A percentile compares a stretch with the other conserved stretches of the same genome.
Conservation (phyloP, 129 eudicot species). For the Silybum marianum region DNA sequence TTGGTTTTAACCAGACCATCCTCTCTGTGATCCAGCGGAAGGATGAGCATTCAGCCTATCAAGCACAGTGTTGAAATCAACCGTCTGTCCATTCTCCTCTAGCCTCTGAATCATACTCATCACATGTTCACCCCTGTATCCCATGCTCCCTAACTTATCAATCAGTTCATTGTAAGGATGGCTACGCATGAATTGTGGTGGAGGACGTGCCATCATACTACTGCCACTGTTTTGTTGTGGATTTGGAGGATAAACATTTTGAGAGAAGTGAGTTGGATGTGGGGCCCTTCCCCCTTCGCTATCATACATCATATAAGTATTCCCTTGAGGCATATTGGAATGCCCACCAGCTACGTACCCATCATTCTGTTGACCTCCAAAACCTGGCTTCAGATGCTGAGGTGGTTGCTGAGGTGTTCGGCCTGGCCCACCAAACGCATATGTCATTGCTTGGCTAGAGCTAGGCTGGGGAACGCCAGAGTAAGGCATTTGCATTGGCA, state of each 20-base stretch:
- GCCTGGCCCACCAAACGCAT: constrained; percentile 57
- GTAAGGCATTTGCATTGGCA: constrained; percentile 57
- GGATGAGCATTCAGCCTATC: constrained; percentile 75
- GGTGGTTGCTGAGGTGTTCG: constrained; percentile 61
- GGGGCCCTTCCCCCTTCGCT: constrained; percentile 61
- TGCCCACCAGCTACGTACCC: constrained; percentile 54
- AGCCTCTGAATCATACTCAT: constrained; percentile 78
- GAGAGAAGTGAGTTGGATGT: constrained; percentile 54
- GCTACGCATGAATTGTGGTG: constrained; percentile 62
- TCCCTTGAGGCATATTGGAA: constrained; percentile 45
- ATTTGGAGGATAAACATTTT: constrained; percentile 44
- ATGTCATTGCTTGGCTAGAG: constrained; percentile 46
- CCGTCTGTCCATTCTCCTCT: constrained; percentile 80
- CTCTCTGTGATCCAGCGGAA: constrained; percentile 64
- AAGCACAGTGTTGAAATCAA: constrained; percentile 81
- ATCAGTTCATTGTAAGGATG: constrained; percentile 78
- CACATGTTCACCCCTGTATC: constrained; percentile 80
- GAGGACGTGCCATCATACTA: constrained; percentile 41
- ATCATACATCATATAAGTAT: constrained; percentile 57
- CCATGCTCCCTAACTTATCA: constrained; percentile 84
- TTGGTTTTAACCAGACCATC: constrained; percentile 58
- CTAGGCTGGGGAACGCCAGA: constrained; percentile 49
- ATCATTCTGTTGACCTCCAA: constrained; percentile 55
- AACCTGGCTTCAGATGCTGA: constrained; percentile 67
- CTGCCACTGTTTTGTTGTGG: constrained; percentile 32